Evolutionary conservation across 1,284 basidiomycete species (phyloP), one percentile per base, ranked within the genome.

Genomic region (Marasmius oreades): DNA sequence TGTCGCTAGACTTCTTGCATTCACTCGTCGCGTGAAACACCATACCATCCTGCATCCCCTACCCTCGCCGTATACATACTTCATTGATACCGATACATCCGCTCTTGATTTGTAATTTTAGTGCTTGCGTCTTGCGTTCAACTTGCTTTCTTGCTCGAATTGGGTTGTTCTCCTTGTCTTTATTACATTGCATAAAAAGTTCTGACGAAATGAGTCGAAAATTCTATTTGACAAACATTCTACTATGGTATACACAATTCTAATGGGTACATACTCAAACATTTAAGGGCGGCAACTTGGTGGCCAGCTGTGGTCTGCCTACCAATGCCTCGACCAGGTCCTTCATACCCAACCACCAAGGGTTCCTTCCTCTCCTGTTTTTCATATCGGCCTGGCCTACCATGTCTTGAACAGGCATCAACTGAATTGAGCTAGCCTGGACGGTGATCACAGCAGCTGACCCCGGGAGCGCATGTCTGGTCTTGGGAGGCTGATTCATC

Each of bases 381-480:
- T 85, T 86, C 86, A 96, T 92, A 73, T 99, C 95, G 22, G 95
- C 92, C 54, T 92, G 85, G 59, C 77, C 73, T 52, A 92, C 77
- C 82, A 98, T 93, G 63, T 93, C 92, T 60, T 82, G 78, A 58
- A 95, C 90, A 0, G 89, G 82, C 3, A 95, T 92, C 81, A 92
- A 94, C 59, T 85, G 77, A 60, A 98, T 80, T 31, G 80, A 74
- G 55, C 87, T 86, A 16, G 90, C 84, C 68, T 95, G 90, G 63
- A 98, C 91, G 18, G 92, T 95, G 64, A 98, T 97, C 61, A 97
- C 90, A 18, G 91, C 90, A 0, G 94, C 94, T 16, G 86, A 87
- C 57, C 91, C 86, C 0, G 71, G 76, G 0, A 74, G 66, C 18
- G 87, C 85, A 22, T 76, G 72, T 59, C 81, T 78, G 52, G 74